Evolutionary conservation across 305 asterid species (phyloP).

Genomic region (Rubia balearica): DNA sequence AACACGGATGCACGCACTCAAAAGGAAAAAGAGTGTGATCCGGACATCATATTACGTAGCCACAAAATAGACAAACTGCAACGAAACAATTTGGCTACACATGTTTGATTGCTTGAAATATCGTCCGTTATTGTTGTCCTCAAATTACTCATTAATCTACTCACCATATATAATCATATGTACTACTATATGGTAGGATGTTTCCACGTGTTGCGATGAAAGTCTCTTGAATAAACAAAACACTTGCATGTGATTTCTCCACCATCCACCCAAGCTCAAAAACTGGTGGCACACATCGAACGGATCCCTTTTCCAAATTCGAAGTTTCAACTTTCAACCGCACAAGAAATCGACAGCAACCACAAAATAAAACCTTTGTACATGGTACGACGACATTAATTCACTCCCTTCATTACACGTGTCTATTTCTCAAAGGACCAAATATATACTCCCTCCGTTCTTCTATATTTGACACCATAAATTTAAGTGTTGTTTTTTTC

Average conservation of each 20-base stretch:
- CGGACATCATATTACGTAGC: too few relatives aligned
- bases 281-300: constrained; percentile 9
- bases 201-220: not conserved
- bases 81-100: too few relatives aligned
- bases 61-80: too few relatives aligned
- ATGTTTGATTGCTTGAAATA: too few relatives aligned
- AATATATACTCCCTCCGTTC: too few relatives aligned
- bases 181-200: not conserved
- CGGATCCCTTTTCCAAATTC: not conserved
- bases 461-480: too few relatives aligned
- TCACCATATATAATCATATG: not conserved
- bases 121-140: too few relatives aligned
- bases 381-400: constrained; percentile 15
- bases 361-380: constrained; percentile 11
- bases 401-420: constrained; percentile 17
- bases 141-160: not conserved
- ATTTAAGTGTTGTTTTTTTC: too few relatives aligned
- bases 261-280: constrained; percentile 10
- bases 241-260: constrained; percentile 2
- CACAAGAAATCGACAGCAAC: constrained; percentile 5
- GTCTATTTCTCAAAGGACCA: not conserved
- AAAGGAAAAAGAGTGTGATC: too few relatives aligned
- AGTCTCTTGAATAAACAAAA: not conserved
- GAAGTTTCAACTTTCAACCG: constrained; percentile 19
- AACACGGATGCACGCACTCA: too few relatives aligned